Percentiles rank a stretch among this genome's conserved stretches.
phyloP scores from a whole-genome alignment of 2,329 filamentous ascomycete species.

The Nothophoma quercina region DNA sequence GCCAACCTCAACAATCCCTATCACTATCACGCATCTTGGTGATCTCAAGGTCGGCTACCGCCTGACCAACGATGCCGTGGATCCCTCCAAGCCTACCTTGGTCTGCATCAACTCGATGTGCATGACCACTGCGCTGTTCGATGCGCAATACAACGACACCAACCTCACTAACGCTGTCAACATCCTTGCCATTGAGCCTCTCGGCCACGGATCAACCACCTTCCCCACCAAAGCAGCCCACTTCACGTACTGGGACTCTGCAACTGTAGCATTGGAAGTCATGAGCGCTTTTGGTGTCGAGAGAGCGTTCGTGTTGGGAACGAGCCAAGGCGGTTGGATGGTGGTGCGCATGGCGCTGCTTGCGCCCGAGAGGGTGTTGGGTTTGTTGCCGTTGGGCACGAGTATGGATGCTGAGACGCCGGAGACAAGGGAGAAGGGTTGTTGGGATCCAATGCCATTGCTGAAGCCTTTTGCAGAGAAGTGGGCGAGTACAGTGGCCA shows the following conservation, averaged over 20 bases:
- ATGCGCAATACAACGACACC: constrained; percentile 47
- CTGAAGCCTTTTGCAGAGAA: constrained; percentile 47
- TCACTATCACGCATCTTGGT: constrained; percentile 20
- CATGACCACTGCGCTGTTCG: constrained; percentile 20
- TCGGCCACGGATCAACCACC: constrained; percentile 59
- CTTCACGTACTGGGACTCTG: constrained; percentile 21
- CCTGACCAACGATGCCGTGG: constrained; percentile 14
- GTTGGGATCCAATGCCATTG: constrained; percentile 55
- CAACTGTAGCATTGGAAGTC: constrained; percentile 12
- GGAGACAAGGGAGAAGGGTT: constrained; percentile 54
- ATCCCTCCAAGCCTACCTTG: constrained; percentile 13
- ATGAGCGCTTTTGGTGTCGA: constrained; percentile 7
- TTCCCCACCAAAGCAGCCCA: constrained; percentile 15
- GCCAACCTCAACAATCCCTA: constrained; percentile 9
- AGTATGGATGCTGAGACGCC: constrained; percentile 60
- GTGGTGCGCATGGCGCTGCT: constrained; percentile 15
- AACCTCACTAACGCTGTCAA: constrained; percentile 52
- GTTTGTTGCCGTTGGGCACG: constrained; percentile 61
- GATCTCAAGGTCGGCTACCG: constrained; percentile 20
- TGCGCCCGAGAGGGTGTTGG: constrained; percentile 50
- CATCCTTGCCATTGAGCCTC: constrained; percentile 59
- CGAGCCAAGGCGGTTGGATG: constrained; percentile 17
- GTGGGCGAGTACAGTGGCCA: constrained; percentile 51
- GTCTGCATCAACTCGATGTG: constrained; percentile 25
- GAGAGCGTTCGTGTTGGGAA: constrained; percentile 13